phyloP scores from a whole-genome alignment of 345 rosid genomes.

The Corchorus olitorius region DNA sequence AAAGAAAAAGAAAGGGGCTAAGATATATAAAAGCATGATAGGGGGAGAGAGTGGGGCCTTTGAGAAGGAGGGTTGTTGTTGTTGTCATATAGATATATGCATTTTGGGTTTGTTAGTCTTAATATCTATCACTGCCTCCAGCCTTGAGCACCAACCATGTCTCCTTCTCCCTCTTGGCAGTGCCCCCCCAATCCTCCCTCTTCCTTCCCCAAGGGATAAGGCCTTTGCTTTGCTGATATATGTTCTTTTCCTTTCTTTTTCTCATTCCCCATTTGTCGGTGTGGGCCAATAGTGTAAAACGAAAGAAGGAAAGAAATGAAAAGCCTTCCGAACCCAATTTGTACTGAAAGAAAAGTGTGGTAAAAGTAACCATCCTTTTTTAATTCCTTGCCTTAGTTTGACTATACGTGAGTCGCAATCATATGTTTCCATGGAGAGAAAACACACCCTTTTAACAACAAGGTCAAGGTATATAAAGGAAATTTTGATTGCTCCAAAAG shows the following conservation, averaged over 20 bases:
- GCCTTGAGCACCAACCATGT: not conserved
- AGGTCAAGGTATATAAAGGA: too few relatives aligned
- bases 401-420: not conserved
- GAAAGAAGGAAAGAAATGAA: not conserved
- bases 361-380: not conserved
- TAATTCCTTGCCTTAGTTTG: not conserved
- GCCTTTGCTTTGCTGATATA: too few relatives aligned
- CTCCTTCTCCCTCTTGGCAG: not conserved
- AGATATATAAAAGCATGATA: not conserved
- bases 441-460: not conserved
- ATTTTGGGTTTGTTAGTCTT: not conserved
- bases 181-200: too few relatives aligned
- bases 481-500: too few relatives aligned
- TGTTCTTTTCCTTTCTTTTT: too few relatives aligned
- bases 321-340: not conserved
- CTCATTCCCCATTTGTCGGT: not conserved
- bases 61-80: not conserved
- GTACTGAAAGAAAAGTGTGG: not conserved
- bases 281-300: not conserved
- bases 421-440: not conserved
- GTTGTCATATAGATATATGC: not conserved
- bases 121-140: not conserved
- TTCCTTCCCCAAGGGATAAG: too few relatives aligned
- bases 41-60: not conserved
- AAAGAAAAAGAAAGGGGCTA: not conserved